phyloP scores from a whole-genome alignment of 345 rosid genomes.

The Hypericum androsaemum region DNA sequence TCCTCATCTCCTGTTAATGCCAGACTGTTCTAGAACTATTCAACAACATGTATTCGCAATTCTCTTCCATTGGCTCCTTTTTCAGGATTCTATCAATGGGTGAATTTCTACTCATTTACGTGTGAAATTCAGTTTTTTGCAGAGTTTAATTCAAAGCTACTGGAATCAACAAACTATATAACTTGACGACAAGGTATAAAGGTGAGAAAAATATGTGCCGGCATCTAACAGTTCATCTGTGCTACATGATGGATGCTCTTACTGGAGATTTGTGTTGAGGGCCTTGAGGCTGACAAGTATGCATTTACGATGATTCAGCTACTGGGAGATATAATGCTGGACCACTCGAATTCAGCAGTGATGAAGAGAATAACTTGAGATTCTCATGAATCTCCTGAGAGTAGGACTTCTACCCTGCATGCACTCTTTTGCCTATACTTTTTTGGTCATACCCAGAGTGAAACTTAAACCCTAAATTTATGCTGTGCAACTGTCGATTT shows the following conservation, averaged over 20 bases:
- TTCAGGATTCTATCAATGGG: neutral
- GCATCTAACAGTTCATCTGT: too few species aligned
- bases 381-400: constrained; percentile 70
- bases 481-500: too few species aligned
- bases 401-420: constrained; percentile 17
- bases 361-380: constrained; percentile 58
- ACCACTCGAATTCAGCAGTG: constrained; percentile 50
- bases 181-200: constrained; percentile 94
- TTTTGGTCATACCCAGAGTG: too few species aligned
- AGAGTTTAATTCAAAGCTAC: constrained; percentile 78
- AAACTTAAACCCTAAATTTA: too few species aligned
- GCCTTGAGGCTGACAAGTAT: too few species aligned
- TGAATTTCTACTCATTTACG: neutral
- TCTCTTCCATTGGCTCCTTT: too few species aligned
- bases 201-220: constrained; percentile 30
- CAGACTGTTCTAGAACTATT: too few species aligned
- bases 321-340: constrained; percentile 46
- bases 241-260: too few species aligned
- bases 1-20: too few species aligned
- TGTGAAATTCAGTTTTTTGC: constrained; percentile 60
- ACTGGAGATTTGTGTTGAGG: too few species aligned
- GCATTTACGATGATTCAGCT: constrained; percentile 22
- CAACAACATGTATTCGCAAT: too few species aligned
- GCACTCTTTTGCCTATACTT: too few species aligned
- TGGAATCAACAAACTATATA: constrained; percentile 84